Evolutionary conservation across 176 grass and related monocot species (phyloP), one percentile per base, ranked within the genome.

Genomic region (Phoenix dactylifera): DNA sequence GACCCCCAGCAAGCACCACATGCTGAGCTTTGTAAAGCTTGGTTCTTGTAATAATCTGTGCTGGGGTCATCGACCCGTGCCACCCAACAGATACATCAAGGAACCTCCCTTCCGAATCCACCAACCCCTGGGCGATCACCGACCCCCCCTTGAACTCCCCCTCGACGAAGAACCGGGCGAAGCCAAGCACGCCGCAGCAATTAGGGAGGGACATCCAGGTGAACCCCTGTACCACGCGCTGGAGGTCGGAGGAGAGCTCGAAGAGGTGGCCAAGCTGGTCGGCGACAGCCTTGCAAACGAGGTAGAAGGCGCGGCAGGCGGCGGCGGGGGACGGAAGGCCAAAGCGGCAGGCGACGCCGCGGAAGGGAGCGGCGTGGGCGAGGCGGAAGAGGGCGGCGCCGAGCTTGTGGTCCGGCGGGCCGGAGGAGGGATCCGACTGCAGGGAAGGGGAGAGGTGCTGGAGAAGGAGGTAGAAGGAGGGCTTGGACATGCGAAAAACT

Each of bases 301-400:
- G 81, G 69, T 97, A 97, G 78, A 97, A 97, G 0, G 84, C 83
- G 23, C 75, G 81, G 16, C 81, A 80, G 15, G 87, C 87, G n/a
- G 22, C 55, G 48, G 73, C 63, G 0, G 87, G 81, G 1, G 81
- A 83, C 1, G 81, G 79, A 50, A 97, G 78, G 6, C 84, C 92
- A 52, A 97, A 97, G 12, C 92, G 92, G 74, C 84, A 66, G 19
- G 87, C 83, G 15, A 97, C 71, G 62, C 68, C 65, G n/a, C 68
- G 77, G 1, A 80, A 83, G 0, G 80, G 80, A 0, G 77, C 81
- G 2, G 75, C 86, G 68, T 97, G 92, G 4, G 87, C 92, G 17
- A 97, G 84, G 16, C 92, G 92, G 76, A 88, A 97, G 52, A 97
- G 84, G 50, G 83, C 81, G 12, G 85, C 82, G 55, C 78, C 83